Conservation (phyloP, 495 filamentous ascomycete species). For the Penicillium paradoxum region DNA sequence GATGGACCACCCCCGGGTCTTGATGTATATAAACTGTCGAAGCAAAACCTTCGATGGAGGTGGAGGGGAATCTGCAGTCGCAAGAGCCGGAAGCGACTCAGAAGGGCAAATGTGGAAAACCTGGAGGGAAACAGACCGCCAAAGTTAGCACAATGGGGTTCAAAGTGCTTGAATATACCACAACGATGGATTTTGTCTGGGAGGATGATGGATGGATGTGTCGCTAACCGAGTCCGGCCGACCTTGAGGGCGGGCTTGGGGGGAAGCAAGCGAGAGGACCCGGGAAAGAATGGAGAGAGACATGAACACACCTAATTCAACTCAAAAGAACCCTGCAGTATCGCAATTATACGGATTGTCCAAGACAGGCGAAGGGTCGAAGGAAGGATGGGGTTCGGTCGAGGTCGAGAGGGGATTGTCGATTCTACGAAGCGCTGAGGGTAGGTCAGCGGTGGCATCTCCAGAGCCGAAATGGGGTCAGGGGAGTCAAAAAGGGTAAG, state of each 20-base stretch:
- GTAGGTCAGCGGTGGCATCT: constrained; percentile 42
- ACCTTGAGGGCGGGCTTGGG: constrained; percentile 29
- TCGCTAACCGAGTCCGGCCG: constrained; percentile 31
- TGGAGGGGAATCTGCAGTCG: constrained; percentile 37
- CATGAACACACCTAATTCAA: constrained; percentile 34
- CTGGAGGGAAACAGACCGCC: constrained; percentile 17
- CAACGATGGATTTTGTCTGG: constrained; percentile 15
- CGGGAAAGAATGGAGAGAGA: constrained; percentile 40
- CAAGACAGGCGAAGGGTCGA: constrained; percentile 12
- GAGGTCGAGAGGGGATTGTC: constrained; percentile 29
- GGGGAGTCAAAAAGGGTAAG: constrained; percentile 2
- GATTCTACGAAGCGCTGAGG: constrained; percentile 42
- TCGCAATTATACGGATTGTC: constrained; percentile 28
- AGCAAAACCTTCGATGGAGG: constrained; percentile 35
- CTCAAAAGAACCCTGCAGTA: constrained; percentile 22
- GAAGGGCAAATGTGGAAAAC: constrained; percentile 26
- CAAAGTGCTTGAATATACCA: constrained; percentile 11
- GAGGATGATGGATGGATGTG: constrained; percentile 22
- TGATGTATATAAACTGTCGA: constrained; percentile 25
- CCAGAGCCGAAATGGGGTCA: constrained; percentile 20
- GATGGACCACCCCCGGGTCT: constrained; percentile 38
- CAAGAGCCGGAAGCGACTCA: constrained; percentile 39
- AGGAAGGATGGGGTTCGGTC: constrained; percentile 24
- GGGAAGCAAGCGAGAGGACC: constrained; percentile 31
- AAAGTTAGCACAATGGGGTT: constrained; percentile 29